Evolutionary conservation across 2,329 filamentous ascomycete genomes (phyloP).

Genomic region (Alternaria angustiovoidea): DNA sequence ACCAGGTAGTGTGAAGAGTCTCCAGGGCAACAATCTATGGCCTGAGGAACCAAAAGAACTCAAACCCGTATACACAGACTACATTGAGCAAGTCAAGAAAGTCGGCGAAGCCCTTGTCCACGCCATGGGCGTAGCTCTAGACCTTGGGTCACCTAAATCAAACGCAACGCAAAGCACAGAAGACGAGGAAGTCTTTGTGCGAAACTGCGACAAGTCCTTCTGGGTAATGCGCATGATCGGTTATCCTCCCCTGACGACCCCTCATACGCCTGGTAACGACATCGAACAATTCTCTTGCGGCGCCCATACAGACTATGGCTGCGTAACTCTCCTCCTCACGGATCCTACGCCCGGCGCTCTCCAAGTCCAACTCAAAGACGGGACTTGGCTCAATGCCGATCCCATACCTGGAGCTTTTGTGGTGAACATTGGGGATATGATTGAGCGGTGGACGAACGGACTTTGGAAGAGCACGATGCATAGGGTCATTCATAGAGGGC

Average conservation of each 20-base stretch:
- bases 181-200: slow-evolving; percentile 44
- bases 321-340: slow-evolving; percentile 57
- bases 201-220: slow-evolving; percentile 45
- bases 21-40: slow-evolving; percentile 56
- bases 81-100: slow-evolving; percentile 38
- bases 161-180: slow-evolving; percentile 8
- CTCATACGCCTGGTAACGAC: slow-evolving; percentile 10
- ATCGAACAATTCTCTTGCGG: slow-evolving; percentile 51
- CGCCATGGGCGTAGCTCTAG: slow-evolving; percentile 52
- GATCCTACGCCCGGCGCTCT: slow-evolving; percentile 55
- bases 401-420: slow-evolving; percentile 56
- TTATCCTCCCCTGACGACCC: slow-evolving; percentile 44
- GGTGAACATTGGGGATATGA: slow-evolving; percentile 61
- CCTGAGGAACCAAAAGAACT: slow-evolving; percentile 45
- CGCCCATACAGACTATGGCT: slow-evolving; percentile 57
- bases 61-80: slow-evolving; percentile 41
- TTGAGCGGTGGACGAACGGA: slow-evolving; percentile 57
- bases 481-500: slow-evolving; percentile 55
- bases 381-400: slow-evolving; percentile 56
- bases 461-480: slow-evolving; percentile 55
- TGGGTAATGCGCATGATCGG: slow-evolving; percentile 55
- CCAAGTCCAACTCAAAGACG: slow-evolving; percentile 54
- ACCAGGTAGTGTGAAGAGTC: slow-evolving; percentile 34
- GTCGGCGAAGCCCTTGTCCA: slow-evolving; percentile 46
- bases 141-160: slow-evolving; percentile 25